Evolutionary conservation across 768 basidiomycete genomes (phyloP).

Genomic region (Austroboletus festivus): DNA sequence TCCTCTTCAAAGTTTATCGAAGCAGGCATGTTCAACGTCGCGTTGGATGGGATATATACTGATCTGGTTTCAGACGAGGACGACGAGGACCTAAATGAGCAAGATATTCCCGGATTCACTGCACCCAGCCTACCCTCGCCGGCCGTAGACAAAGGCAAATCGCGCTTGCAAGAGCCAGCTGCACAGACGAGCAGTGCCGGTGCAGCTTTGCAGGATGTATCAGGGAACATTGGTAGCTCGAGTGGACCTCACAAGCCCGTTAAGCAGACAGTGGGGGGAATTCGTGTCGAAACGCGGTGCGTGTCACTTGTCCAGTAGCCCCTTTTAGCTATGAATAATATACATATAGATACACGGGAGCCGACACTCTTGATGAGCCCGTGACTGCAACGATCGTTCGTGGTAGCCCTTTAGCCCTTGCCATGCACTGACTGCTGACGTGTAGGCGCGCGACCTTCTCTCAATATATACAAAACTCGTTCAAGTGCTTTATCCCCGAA

Average conservation of each 20-base stretch:
- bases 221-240: slow-evolving; percentile 70
- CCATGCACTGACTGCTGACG: slow-evolving; percentile 7
- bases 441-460: slow-evolving; percentile 78
- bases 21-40: slow-evolving; percentile 53
- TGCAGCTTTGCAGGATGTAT: slow-evolving; percentile 41
- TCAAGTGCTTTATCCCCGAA: slow-evolving; percentile 89
- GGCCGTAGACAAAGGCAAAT: slow-evolving; percentile 65
- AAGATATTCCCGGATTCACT: slow-evolving; percentile 75
- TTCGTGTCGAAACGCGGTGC: slow-evolving; percentile 86
- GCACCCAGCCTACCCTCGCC: slow-evolving; percentile 56
- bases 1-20: slow-evolving; percentile 76
- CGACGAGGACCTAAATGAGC: slow-evolving; percentile 82
- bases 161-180: slow-evolving; percentile 54
- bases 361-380: slow-evolving; percentile 91
- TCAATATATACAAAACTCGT: slow-evolving; percentile 92
- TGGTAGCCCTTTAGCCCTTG: slow-evolving; percentile 10
- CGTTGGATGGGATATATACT: background rate
- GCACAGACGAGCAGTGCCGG: slow-evolving; percentile 33
- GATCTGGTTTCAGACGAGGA: slow-evolving; percentile 45
- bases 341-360: slow-evolving; percentile 60
- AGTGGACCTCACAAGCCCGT: slow-evolving; percentile 40
- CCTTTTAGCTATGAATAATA: background rate
- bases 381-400: slow-evolving; percentile 84
- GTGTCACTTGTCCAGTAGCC: slow-evolving; percentile 15
- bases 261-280: slow-evolving; percentile 75